phyloP scores from a whole-genome alignment of 2,329 filamentous ascomycete species.

The Knufia fluminis region DNA sequence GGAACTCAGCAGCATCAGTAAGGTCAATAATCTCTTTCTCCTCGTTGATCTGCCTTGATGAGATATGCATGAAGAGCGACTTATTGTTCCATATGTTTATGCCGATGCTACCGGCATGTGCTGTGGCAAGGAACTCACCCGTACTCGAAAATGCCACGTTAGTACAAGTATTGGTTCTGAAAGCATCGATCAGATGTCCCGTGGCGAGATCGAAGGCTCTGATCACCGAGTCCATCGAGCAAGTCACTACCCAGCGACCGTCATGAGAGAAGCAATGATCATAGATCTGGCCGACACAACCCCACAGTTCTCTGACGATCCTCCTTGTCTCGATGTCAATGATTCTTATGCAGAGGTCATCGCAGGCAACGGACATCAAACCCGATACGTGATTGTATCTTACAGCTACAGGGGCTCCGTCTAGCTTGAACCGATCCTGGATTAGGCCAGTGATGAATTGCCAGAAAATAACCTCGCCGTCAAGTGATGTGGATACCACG shows the following conservation, averaged over 20 bases:
- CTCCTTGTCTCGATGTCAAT: constrained; percentile 85
- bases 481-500: constrained; percentile 75
- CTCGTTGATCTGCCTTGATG: constrained; percentile 75
- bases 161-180: constrained; percentile 71
- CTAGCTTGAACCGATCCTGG: constrained; percentile 73
- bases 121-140: constrained; percentile 89
- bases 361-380: constrained; percentile 77
- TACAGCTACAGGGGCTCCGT: constrained; percentile 63
- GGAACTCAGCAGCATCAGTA: constrained; percentile 54
- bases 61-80: constrained; percentile 78
- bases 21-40: constrained; percentile 58
- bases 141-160: constrained; percentile 80
- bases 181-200: constrained; percentile 87
- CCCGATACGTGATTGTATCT: constrained; percentile 77
- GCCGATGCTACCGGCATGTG: constrained; percentile 70
- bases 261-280: constrained; percentile 87
- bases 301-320: constrained; percentile 88
- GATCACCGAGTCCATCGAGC: constrained; percentile 68
- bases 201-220: constrained; percentile 94
- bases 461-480: constrained; percentile 97
- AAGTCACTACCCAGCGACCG: constrained; percentile 85
- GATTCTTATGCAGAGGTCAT: constrained; percentile 78
- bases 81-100: constrained; percentile 97
- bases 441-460: constrained; percentile 78
- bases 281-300: constrained; percentile 62